Conservation (phyloP, 106 monocot genomes). For the Acorus calamus region DNA sequence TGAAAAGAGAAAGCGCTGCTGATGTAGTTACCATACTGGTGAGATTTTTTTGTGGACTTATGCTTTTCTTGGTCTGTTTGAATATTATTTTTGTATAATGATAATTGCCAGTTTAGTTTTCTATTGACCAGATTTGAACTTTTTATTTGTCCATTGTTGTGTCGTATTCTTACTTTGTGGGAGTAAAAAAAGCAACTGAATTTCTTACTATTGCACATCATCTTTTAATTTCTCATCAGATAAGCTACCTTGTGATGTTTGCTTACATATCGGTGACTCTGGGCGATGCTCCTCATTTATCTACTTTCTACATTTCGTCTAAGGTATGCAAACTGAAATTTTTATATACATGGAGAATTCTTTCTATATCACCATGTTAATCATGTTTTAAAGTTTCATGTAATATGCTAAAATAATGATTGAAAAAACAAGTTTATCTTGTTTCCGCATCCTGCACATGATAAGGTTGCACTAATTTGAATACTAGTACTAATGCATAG, state of each 20-base stretch:
- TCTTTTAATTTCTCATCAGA: slow-evolving; percentile 29
- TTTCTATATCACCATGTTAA: too few species aligned
- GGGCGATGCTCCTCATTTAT: slow-evolving; percentile 41
- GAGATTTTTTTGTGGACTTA: slow-evolving; percentile 2
- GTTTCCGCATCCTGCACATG: too few species aligned
- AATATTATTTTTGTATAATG: background rate
- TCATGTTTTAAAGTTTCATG: too few species aligned
- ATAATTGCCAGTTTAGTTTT: background rate
- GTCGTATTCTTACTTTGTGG: background rate
- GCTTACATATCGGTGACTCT: slow-evolving; percentile 81
- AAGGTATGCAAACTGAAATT: slow-evolving; percentile 43
- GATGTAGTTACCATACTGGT: slow-evolving; percentile 86
- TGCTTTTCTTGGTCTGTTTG: background rate
- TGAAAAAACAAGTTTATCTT: too few species aligned
- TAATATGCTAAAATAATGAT: too few species aligned
- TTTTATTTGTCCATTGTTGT: slow-evolving; percentile 3
- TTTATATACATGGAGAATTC: too few species aligned
- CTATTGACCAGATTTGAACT: background rate
- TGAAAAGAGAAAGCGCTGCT: slow-evolving; percentile 87
- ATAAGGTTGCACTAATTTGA: too few species aligned
- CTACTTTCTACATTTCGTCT: slow-evolving; percentile 65
- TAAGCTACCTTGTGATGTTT: slow-evolving; percentile 98
- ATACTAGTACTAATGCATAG: too few species aligned
- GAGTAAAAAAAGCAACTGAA: background rate
- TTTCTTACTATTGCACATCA: background rate